phyloP scores from a whole-genome alignment of 164 flowering plant genomes.

The Umbilicus rupestris region DNA sequence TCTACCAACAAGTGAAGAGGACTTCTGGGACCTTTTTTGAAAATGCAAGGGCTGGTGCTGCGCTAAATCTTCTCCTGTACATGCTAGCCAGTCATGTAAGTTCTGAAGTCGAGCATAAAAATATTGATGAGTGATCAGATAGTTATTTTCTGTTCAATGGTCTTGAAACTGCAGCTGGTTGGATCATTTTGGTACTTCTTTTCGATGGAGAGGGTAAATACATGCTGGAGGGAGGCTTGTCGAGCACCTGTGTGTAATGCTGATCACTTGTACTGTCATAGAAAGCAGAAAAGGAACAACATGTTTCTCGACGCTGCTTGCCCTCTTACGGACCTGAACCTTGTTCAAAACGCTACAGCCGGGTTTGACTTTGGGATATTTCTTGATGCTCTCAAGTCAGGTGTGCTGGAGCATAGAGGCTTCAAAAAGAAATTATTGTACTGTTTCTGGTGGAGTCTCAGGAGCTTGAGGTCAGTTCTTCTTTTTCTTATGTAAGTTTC shows the following conservation, averaged over 20 bases:
- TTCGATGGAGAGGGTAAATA: constrained; percentile 62
- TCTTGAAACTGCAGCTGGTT: constrained; percentile 35
- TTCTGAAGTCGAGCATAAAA: too few relatives aligned
- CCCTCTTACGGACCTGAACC: constrained; percentile 20
- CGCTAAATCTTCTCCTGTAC: constrained; percentile 69
- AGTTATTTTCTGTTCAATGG: too few relatives aligned
- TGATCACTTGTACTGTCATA: constrained; percentile 39
- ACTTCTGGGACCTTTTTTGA: constrained; percentile 74
- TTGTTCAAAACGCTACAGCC: constrained; percentile 11
- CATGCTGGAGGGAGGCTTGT: constrained; percentile 73
- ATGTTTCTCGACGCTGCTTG: constrained; percentile 25
- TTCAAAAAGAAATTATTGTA: constrained; percentile 60
- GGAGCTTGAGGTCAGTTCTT: constrained; percentile 75
- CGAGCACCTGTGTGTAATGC: constrained; percentile 17
- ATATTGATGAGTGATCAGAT: too few relatives aligned
- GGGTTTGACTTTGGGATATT: constrained; percentile 77
- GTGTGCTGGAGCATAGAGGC: constrained; percentile 42
- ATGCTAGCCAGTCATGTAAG: constrained; percentile 91
- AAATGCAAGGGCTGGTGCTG: constrained; percentile 92
- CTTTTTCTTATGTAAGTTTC: constrained; percentile 5
- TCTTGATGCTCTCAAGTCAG: constrained; percentile 49
- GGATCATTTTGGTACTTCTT: constrained; percentile 89
- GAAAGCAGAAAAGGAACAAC: too few relatives aligned
- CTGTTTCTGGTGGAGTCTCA: constrained; percentile 99
- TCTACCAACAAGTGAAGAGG: constrained; percentile 60